These are phyloP conservation scores for Rhizopogon vinicolor DNA, from an alignment of 768 basidiomycete species.

Conservation along the genomic window DNA sequence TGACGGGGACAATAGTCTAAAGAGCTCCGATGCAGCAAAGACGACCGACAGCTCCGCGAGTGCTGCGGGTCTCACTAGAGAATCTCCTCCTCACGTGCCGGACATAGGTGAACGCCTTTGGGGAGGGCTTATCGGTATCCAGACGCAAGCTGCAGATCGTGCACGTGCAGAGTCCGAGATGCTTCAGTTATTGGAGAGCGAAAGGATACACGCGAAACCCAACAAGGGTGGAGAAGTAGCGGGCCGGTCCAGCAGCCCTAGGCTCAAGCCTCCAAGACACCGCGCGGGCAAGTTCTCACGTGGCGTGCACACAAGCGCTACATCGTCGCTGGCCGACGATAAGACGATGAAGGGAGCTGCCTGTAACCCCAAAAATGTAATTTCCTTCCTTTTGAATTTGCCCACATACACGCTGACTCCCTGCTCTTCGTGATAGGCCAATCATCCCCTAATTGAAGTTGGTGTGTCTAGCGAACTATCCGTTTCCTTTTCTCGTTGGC, in stretches of 20 bases:
- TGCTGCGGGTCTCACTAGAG: neutral
- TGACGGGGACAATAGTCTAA: neutral
- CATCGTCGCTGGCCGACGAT: too few species aligned
- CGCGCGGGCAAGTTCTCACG: neutral
- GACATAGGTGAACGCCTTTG: neutral
- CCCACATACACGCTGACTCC: neutral
- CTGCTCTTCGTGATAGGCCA: neutral
- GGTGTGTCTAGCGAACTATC: neutral
- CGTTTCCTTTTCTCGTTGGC: neutral
- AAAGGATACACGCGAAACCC: neutral
- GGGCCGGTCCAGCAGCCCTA: neutral
- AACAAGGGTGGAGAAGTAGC: neutral
- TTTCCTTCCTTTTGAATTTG: neutral
- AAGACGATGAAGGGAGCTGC: neutral
- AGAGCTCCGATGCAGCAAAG: neutral
- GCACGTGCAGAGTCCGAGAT: neutral
- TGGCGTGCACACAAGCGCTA: neutral
- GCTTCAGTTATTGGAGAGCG: neutral
- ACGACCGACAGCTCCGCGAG: neutral
- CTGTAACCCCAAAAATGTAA: neutral
- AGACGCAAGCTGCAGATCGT: neutral
- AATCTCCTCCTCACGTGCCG: neutral
- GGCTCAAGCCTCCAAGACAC: neutral
- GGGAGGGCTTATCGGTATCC: neutral
- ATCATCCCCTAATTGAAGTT: neutral